Conservation (phyloP, 2,329 filamentous ascomycete species). For the Cladophialophora immunda region DNA sequence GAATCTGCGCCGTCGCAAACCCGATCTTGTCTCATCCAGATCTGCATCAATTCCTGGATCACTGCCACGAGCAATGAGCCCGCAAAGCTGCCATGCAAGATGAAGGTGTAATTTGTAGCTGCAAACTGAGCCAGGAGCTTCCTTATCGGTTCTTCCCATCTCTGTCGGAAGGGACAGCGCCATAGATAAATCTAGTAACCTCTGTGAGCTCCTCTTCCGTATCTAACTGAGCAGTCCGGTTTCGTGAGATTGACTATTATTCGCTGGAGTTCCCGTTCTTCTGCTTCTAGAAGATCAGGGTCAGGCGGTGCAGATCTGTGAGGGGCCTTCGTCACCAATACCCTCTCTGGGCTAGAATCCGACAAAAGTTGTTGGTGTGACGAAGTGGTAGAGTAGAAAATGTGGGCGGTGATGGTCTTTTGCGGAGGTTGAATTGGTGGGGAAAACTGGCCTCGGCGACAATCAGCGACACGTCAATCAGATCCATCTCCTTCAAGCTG, state of each 20-base stretch:
- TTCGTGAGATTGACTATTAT: too few relatives aligned
- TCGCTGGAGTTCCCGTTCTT: too few relatives aligned
- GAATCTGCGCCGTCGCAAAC: neutral
- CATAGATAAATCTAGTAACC: too few relatives aligned
- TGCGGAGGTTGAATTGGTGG: neutral
- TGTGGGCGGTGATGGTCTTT: neutral
- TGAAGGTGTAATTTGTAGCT: too few relatives aligned
- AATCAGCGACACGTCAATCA: neutral
- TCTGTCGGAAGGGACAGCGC: too few relatives aligned
- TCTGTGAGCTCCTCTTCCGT: too few relatives aligned
- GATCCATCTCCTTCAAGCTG: neutral
- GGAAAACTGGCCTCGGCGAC: neutral
- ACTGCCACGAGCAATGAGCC: too few relatives aligned
- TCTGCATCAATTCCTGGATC: slow-evolving; percentile 35
- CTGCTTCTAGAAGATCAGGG: too few relatives aligned
- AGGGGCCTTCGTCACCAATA: neutral
- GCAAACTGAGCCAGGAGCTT: too few relatives aligned
- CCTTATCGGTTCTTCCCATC: too few relatives aligned
- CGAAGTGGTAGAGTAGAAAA: neutral
- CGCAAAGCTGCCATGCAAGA: too few relatives aligned
- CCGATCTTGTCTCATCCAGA: slow-evolving; percentile 41
- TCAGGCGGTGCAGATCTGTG: neutral
- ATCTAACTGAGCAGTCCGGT: too few relatives aligned
- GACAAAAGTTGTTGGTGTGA: neutral
- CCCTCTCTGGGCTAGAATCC: neutral